Evolutionary conservation across 371 early-diverging fungal genomes (phyloP).

Genomic region (Mucor lusitanicus): DNA sequence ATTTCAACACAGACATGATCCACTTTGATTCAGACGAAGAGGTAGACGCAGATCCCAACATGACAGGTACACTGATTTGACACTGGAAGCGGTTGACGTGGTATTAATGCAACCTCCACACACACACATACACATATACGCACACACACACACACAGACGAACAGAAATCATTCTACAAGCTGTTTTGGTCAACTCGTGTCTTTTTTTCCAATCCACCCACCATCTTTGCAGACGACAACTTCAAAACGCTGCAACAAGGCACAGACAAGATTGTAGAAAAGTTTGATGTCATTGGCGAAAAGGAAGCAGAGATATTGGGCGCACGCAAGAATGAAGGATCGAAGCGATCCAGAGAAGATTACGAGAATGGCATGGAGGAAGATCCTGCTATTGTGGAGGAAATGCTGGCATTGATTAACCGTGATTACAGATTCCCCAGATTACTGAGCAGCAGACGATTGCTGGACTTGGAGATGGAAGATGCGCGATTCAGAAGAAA

Average conservation of each 20-base stretch:
- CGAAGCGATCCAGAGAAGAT: conserved; percentile 21
- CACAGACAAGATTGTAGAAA: conserved; percentile 34
- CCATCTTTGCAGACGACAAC: conserved; percentile 34
- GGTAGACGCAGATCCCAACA: conserved; percentile 44
- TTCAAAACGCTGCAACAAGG: conserved; percentile 43
- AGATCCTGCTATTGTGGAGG: conserved; percentile 34
- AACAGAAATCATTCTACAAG: conserved; percentile 50
- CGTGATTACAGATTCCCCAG: conserved; percentile 70
- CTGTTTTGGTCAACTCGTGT: conserved; percentile 45
- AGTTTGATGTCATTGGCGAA: conserved; percentile 39
- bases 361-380: conserved; percentile 24
- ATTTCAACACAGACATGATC: conserved; percentile 73
- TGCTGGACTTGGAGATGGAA: conserved; percentile 73
- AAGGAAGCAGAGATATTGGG: conserved; percentile 40
- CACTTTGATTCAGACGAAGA: conserved; percentile 55
- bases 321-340: conserved; percentile 25
- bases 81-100: neutral
- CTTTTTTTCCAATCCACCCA: conserved; percentile 46
- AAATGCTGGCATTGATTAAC: conserved; percentile 36
- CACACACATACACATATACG: neutral
- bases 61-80: conserved; percentile 27
- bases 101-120: neutral
- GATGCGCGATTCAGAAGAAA: conserved; percentile 76
- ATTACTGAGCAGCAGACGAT: conserved; percentile 69
- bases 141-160: conserved; percentile 17